These are phyloP conservation scores for Pseudogymnoascus sp. DNA, from an alignment of 2,329 filamentous ascomycete genomes.

Conservation along the genomic window DNA sequence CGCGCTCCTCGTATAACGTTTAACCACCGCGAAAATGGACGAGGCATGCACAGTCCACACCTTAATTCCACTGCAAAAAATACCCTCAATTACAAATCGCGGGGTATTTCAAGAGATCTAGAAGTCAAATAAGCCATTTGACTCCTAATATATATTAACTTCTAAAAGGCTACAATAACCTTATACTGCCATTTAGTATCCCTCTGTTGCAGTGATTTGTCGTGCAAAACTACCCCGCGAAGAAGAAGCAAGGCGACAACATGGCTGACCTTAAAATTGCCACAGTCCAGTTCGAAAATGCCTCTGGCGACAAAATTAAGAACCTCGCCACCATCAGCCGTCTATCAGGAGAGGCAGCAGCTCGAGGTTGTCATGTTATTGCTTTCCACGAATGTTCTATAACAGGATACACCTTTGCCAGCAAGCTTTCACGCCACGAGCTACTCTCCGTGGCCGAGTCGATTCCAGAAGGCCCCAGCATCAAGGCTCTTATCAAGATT, in stretches of 20 bases:
- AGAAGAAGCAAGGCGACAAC: slow-evolving; percentile 11
- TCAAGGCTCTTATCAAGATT: neutral
- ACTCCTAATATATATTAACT: neutral
- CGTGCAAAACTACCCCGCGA: slow-evolving; percentile 13
- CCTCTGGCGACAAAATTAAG: neutral
- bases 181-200: neutral
- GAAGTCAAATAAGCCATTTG: neutral
- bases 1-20: neutral
- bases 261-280: slow-evolving; percentile 7
- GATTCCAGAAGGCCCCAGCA: neutral
- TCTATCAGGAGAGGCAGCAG: neutral
- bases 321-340: neutral
- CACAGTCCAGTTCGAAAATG: neutral
- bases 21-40: neutral
- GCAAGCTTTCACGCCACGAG: neutral
- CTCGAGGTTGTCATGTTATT: neutral
- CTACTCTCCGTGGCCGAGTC: neutral
- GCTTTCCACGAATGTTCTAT: neutral
- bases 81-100: neutral
- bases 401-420: slow-evolving; percentile 3
- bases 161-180: neutral
- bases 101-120: neutral
- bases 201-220: slow-evolving; percentile 10
- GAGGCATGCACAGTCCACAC: neutral
- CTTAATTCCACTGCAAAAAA: neutral